A percentile compares a stretch with the other conserved stretches of the same genome.
phyloP scores from a whole-genome alignment of 257 asterid species.

The Asclepias syriaca region DNA sequence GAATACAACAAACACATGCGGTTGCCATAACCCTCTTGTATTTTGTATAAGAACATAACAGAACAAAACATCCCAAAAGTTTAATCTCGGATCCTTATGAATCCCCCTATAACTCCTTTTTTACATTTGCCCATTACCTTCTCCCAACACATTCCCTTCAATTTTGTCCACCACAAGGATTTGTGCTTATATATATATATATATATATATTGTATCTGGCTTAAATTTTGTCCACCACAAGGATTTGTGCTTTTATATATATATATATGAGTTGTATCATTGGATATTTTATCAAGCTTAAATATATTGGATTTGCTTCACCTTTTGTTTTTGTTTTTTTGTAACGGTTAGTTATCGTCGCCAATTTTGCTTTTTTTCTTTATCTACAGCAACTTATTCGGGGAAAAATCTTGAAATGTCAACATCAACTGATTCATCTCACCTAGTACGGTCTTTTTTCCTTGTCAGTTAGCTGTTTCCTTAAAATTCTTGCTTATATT shows the following conservation, averaged over 20 bases:
- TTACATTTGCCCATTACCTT: not conserved
- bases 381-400: conserved; percentile 40
- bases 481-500: not conserved
- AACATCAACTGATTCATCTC: conserved; percentile 22
- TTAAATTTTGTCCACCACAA: too few relatives aligned
- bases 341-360: not conserved
- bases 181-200: not conserved
- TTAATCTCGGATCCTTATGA: not conserved
- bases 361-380: conserved; percentile 10
- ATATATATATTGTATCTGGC: too few relatives aligned
- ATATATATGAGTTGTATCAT: too few relatives aligned
- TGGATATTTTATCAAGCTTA: too few relatives aligned
- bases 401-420: conserved; percentile 25
- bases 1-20: not conserved
- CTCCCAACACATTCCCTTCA: not conserved
- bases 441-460: conserved; percentile 20
- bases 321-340: not conserved
- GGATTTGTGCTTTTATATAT: too few relatives aligned
- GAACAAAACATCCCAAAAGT: not conserved
- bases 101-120: not conserved
- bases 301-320: not conserved
- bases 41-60: not conserved
- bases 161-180: too few relatives aligned
- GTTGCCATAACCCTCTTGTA: not conserved
- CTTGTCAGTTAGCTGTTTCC: not conserved